phyloP scores from a whole-genome alignment of 305 asterid genomes.

The Fraxinus nigra region DNA sequence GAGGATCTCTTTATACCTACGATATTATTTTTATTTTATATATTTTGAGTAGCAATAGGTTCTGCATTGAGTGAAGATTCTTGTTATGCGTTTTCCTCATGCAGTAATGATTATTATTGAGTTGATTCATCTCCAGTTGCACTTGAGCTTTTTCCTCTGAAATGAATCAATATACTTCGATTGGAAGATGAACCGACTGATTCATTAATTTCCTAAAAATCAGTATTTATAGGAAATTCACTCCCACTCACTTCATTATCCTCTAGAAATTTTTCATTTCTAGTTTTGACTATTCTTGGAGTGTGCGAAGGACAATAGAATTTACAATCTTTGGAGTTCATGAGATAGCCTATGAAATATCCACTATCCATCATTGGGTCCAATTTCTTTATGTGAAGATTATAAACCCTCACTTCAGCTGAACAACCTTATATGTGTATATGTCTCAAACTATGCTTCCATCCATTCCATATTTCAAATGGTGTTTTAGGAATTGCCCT shows the following conservation, averaged over 20 bases:
- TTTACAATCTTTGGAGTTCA: background rate
- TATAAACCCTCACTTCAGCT: background rate
- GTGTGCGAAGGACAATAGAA: background rate
- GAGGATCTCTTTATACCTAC: too few species aligned
- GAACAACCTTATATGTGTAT: background rate
- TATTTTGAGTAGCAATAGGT: too few species aligned
- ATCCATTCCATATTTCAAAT: background rate
- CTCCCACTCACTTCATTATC: background rate
- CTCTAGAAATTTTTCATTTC: background rate
- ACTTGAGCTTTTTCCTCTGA: too few species aligned
- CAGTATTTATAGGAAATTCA: background rate
- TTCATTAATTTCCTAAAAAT: background rate
- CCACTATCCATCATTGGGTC: background rate
- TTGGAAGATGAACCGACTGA: too few species aligned
- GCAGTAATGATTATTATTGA: too few species aligned
- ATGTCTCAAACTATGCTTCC: background rate
- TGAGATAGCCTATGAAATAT: background rate
- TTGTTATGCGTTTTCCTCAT: too few species aligned
- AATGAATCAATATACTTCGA: too few species aligned
- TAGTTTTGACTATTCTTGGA: background rate
- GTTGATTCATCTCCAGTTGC: too few species aligned
- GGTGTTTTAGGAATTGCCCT: background rate
- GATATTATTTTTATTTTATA: too few species aligned
- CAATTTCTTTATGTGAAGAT: background rate
- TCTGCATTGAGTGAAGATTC: too few species aligned